phyloP scores from a whole-genome alignment of 2,329 filamentous ascomycete genomes.

The Aspergillus hiratsukae region DNA sequence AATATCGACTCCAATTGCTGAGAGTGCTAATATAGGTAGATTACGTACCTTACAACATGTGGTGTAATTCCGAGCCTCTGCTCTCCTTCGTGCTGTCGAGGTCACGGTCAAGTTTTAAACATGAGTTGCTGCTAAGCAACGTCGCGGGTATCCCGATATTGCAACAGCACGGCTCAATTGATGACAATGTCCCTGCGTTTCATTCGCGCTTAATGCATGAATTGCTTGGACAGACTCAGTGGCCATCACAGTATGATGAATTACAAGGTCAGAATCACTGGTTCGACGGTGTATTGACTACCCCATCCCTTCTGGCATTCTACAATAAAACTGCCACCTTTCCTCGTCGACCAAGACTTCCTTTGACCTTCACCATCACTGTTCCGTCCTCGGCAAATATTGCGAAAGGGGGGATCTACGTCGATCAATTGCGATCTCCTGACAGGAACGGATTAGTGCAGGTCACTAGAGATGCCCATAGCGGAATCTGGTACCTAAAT shows the following conservation, averaged over 20 bases:
- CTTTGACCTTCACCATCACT: conserved; percentile 43
- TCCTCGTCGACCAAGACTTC: conserved; percentile 9
- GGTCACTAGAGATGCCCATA: conserved; percentile 29
- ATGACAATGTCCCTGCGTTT: conserved; percentile 57
- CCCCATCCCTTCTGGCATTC: conserved; percentile 45
- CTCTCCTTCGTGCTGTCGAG: conserved; percentile 46
- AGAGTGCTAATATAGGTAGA: conserved; percentile 26
- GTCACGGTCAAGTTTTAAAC: conserved; percentile 49
- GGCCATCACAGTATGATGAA: conserved; percentile 47
- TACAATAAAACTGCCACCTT: conserved; percentile 33
- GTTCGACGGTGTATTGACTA: conserved; percentile 55
- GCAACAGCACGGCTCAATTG: conserved; percentile 53
- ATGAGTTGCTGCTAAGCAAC: conserved; percentile 53
- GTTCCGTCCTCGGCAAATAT: conserved; percentile 52
- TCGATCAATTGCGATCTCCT: conserved; percentile 48
- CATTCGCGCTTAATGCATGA: conserved; percentile 53
- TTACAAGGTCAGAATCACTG: conserved; percentile 48
- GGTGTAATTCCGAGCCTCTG: conserved; percentile 51
- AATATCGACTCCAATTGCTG: neutral
- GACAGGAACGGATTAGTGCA: conserved; percentile 49
- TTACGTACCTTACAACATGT: conserved; percentile 56
- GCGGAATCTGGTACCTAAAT: conserved; percentile 31
- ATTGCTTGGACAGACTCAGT: conserved; percentile 42
- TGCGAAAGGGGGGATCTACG: conserved; percentile 48
- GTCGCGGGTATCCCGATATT: conserved; percentile 49